Conservation (phyloP, 1,139 yeast genomes). For the Lodderomyces jiufengensis region DNA sequence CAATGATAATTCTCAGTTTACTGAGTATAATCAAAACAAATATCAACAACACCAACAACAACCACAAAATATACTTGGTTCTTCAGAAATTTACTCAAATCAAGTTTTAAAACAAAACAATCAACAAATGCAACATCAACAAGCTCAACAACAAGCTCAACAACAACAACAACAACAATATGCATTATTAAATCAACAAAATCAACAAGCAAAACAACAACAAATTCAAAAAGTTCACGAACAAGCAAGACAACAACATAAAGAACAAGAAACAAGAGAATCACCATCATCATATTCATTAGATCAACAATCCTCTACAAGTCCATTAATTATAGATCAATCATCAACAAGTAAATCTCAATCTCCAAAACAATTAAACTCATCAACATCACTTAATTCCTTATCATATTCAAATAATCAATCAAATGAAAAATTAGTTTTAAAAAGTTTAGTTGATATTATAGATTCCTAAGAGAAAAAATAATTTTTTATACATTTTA, state of each 20-base stretch:
- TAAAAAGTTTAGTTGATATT: conserved; percentile 44
- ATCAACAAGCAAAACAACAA: conserved; percentile 3
- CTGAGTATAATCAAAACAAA: not conserved
- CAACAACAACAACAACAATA: not conserved
- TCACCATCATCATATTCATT: no score
- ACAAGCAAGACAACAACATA: conserved; percentile 3
- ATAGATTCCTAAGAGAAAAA: conserved; percentile 26
- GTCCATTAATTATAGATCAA: no score
- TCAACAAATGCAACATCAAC: conserved; percentile 6
- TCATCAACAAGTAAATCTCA: no score
- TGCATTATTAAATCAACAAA: conserved; percentile 1
- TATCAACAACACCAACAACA: conserved; percentile 6
- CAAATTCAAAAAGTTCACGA: conserved; percentile 5
- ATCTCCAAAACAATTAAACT: no score
- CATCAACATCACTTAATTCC: no score
- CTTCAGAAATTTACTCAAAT: not conserved
- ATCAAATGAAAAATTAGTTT: conserved; percentile 34
- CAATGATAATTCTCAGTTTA: not conserved
- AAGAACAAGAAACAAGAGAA: no score
- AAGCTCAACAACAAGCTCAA: conserved; percentile 3
- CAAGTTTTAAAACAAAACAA: conserved; percentile 1
- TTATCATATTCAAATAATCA: conserved; percentile 5
- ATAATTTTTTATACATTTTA: no score
- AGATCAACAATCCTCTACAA: no score
- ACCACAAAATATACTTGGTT: no score